Evolutionary conservation across 2,329 filamentous ascomycete species (phyloP), one percentile per base, ranked within the genome.

Genomic region (Talaromyces sp.): DNA sequence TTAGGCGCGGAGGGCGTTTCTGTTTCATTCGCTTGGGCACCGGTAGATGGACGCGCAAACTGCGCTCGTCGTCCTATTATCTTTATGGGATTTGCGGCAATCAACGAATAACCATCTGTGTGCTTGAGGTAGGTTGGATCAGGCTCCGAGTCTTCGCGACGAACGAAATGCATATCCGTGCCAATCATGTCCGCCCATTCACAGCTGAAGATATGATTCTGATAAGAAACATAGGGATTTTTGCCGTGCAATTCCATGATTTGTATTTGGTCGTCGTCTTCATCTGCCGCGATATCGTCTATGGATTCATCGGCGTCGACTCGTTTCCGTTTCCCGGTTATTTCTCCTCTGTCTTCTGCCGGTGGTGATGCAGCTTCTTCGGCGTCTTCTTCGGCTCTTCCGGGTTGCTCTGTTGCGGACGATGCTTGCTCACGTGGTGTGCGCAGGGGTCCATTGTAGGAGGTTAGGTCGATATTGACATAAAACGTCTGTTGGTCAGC

Each of bases 121-220:
- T 62, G 65, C 21, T 64, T 67, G 55, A 71, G 33, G 75, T 77
- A 25, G 83, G 78, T 22, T 78, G 75, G n/a, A 79, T 81, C 39
- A 82, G 69, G 8, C 25, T 31, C 51, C n/a, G 21, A 37, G 13
- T 48, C 35, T 61, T 80, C 74, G 61, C 79, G 81, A 61, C 79
- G 81, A 1, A 80, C 81, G 66, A 97, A 87, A 41, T 96, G 82
- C 63, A 92, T 77, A 64, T 95, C 90, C 0, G 91, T 96, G 36
- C 93, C 93, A 43, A 96, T 83, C 60, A 91, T 88, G 61, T 89
- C 85, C 10, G 84, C 83, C 93, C 93, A 97, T 46, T 84, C 77
- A 63, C 91, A 93, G 62, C 84, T 85, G 69, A 92, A 94, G 21
- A 95, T 77, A 61, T 87, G 84, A 31, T 88, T 89, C 59, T 87